Evolutionary conservation across 192 early-diverging fungal genomes (phyloP).

Genomic region (Coemansia sp.): DNA sequence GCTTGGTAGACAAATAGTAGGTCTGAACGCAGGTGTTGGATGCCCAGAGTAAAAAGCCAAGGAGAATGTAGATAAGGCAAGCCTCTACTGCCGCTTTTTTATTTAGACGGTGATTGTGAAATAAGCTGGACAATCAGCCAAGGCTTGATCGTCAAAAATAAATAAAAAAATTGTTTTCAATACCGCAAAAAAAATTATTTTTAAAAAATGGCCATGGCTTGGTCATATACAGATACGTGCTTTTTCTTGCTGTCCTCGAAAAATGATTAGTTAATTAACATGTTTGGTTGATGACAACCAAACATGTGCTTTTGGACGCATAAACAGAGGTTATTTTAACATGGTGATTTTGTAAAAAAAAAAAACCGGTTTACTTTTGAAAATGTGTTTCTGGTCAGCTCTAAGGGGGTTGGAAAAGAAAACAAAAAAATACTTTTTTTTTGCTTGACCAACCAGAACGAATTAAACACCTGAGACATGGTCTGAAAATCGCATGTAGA

Average conservation of each 20-base stretch:
- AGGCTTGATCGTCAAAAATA: constrained; percentile 5
- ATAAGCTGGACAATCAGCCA: background rate
- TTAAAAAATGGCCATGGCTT: background rate
- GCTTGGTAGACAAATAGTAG: background rate
- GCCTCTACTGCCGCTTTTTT: background rate
- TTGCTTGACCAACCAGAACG: background rate
- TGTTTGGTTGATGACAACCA: no score
- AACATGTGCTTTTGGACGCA: no score
- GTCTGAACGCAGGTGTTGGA: background rate
- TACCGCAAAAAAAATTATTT: background rate
- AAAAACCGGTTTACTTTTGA: background rate
- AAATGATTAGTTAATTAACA: no score
- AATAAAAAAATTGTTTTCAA: background rate
- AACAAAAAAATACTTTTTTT: background rate
- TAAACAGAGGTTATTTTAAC: no score
- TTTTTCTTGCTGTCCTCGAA: background rate
- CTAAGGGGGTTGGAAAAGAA: background rate
- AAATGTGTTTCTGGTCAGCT: background rate
- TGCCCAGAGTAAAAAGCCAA: background rate
- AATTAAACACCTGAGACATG: background rate
- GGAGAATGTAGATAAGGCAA: background rate
- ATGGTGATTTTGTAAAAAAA: background rate
- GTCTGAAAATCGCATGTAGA: constrained; percentile 3
- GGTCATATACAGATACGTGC: background rate
- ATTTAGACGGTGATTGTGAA: background rate